These are phyloP conservation scores for Mimosa pudica DNA, from an alignment of 306 rosid genomes.

Conservation along the genomic window DNA sequence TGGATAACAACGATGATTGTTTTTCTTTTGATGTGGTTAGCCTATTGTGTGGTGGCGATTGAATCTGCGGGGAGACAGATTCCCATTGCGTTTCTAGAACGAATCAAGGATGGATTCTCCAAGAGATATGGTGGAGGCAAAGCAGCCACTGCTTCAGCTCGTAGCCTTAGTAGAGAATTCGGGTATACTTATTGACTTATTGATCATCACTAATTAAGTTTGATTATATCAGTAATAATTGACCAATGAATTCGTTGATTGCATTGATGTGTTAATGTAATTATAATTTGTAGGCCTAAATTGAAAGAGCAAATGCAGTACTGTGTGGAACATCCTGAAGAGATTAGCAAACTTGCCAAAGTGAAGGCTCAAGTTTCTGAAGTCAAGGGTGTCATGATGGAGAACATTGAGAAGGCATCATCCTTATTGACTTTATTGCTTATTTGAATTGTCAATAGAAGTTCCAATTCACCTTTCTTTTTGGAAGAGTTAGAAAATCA, in stretches of 20 bases:
- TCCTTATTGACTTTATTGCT: not conserved
- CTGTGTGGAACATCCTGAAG: conserved; percentile 92
- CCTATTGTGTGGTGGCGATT: conserved; percentile 83
- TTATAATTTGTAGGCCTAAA: conserved; percentile 54
- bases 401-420: conserved; percentile 86
- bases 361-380: conserved; percentile 98
- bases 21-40: conserved; percentile 47
- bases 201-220: not conserved
- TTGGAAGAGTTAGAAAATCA: too few relatives aligned
- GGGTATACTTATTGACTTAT: conserved; percentile 52
- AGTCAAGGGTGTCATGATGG: conserved; percentile 99
- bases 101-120: conserved; percentile 83
- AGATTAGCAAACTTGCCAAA: conserved; percentile 93
- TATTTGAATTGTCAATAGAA: too few relatives aligned
- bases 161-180: conserved; percentile 72
- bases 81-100: conserved; percentile 86
- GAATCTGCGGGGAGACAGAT: conserved; percentile 90
- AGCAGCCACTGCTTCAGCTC: conserved; percentile 74
- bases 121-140: conserved; percentile 85
- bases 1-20: not conserved
- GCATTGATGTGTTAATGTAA: not conserved
- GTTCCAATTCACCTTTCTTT: too few relatives aligned
- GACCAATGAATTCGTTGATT: not conserved
- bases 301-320: conserved; percentile 95
- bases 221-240: not conserved